These are phyloP conservation scores for Chaetomium tenue DNA, from an alignment of 495 filamentous ascomycete genomes.

Conservation along the genomic window DNA sequence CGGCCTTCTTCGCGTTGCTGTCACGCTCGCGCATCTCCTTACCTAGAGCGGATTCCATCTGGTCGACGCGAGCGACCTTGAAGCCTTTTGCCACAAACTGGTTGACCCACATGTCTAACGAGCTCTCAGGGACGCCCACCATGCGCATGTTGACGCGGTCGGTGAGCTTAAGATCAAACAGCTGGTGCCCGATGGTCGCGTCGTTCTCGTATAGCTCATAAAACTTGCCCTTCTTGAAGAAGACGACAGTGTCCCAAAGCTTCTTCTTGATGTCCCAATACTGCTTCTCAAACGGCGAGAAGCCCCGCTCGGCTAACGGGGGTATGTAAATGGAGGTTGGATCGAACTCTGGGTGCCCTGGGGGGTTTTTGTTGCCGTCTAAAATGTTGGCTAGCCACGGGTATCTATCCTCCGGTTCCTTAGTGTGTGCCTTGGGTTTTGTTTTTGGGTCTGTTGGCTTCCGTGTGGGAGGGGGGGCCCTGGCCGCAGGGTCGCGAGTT, in stretches of 20 bases:
- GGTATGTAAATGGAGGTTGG: conserved; percentile 90
- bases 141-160: conserved; percentile 99
- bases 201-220: conserved; percentile 99
- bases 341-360: conserved; percentile 85
- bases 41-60: conserved; percentile 88
- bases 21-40: conserved; percentile 97
- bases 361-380: conserved; percentile 78
- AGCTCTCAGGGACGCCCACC: conserved; percentile 91
- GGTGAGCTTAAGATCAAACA: conserved; percentile 97
- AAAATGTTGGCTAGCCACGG: conserved; percentile 80
- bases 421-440: conserved; percentile 67
- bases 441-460: conserved; percentile 40
- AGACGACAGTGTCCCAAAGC: conserved; percentile 95
- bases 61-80: conserved; percentile 96
- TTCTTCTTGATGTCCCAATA: conserved; percentile 99
- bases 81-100: conserved; percentile 91
- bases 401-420: conserved; percentile 79
- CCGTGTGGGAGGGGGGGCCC: conserved; percentile 39
- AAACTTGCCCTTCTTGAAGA: conserved; percentile 99
- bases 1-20: conserved; percentile 60
- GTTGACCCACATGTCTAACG: conserved; percentile 87
- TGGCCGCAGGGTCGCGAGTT: conserved; percentile 51
- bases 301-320: conserved; percentile 67
- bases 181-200: conserved; percentile 92
- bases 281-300: conserved; percentile 94